Base-by-base conservation (phyloP, 2,329 filamentous ascomycete species). In the Fusarium sp. region DNA sequence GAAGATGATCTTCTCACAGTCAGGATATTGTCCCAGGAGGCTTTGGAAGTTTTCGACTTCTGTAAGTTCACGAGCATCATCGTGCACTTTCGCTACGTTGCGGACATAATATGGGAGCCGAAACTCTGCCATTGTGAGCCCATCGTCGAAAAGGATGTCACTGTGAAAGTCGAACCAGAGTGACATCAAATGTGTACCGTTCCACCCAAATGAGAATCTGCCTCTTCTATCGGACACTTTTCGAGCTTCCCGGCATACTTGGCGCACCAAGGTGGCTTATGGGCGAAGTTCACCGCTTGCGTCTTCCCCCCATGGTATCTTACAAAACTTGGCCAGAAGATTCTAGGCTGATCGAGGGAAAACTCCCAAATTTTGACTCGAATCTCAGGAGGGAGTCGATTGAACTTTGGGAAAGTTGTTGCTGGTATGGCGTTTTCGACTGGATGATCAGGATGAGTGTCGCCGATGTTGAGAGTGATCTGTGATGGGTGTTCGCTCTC, bases 141-240 rank as follows among this genome's bases (percentile, higher is more conserved):
- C 27, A 6, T 29, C 12, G 12, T 43, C 40, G 40, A 43, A 43
- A 9, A 43, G 4, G n/a, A 60, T 49, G 16, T 54, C 56, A 10
- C 57, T 52, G 13, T n/a, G 13, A 8, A 34, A 34, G 18, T 63
- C 29, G 38, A 58, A 58, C 60, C 60, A 63, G 11, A 58, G 40
- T 3, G 24, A 44, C 5, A 18, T 13, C 2, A 34, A 20, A 9
- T 3, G n/a, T 2, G 40, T 10, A 9, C 3, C 3, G 0, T 2
- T 1, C 1, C 1, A 0, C 5, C 53, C 41, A 22, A 62, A 62
- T 11, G 15, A 12, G 8, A 58, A 32, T 8, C 7, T 8, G 13
- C 60, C 54, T 7, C 27, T 16, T 3, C 29, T 41, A 9, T 58
- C 6, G 22, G 53, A 53, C 4, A 58, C 8, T 4, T 47, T n/a